These are phyloP conservation scores for Starmerella riodocensis DNA, from an alignment of 805 yeast species.

Conservation along the genomic window DNA sequence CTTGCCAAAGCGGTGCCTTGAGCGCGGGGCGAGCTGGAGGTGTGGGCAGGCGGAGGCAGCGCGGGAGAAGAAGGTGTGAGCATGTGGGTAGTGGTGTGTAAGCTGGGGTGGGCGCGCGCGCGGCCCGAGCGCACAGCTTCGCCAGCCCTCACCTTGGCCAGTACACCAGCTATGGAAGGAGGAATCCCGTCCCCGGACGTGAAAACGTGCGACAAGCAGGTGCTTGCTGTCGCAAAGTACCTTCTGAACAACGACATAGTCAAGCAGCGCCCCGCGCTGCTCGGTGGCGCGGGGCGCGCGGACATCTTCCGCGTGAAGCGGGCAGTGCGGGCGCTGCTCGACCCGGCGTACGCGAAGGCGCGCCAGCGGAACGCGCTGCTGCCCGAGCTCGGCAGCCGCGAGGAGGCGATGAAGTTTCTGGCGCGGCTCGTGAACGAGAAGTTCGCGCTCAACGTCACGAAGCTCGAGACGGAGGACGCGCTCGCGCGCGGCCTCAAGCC, in stretches of 20 bases:
- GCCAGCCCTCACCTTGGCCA: no score
- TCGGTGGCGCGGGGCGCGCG: constrained; percentile 51
- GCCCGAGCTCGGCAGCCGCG: constrained; percentile 39
- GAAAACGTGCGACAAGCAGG: constrained; percentile 36
- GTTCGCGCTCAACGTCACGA: constrained; percentile 61
- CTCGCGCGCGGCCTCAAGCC: constrained; percentile 63
- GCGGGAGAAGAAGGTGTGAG: no score
- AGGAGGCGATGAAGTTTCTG: constrained; percentile 50
- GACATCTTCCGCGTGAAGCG: constrained; percentile 82
- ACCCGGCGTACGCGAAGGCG: constrained; percentile 52
- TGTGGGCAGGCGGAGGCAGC: no score
- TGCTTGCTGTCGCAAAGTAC: constrained; percentile 56
- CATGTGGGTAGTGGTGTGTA: no score
- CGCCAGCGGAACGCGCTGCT: constrained; percentile 29
- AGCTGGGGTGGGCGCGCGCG: no score
- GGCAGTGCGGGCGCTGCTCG: constrained; percentile 59
- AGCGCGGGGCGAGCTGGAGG: no score
- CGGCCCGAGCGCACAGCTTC: no score
- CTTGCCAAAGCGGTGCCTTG: no score
- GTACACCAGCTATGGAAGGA: neutral
- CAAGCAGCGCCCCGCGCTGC: constrained; percentile 72
- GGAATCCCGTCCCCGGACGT: constrained; percentile 25
- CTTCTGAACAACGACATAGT: constrained; percentile 52
- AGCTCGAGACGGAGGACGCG: constrained; percentile 45
- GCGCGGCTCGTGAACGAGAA: constrained; percentile 58